Percentiles rank a stretch among this genome's conserved stretches.
Conservation (phyloP, 2,329 filamentous ascomycete species). For the Phialemonium atrogriseum region DNA sequence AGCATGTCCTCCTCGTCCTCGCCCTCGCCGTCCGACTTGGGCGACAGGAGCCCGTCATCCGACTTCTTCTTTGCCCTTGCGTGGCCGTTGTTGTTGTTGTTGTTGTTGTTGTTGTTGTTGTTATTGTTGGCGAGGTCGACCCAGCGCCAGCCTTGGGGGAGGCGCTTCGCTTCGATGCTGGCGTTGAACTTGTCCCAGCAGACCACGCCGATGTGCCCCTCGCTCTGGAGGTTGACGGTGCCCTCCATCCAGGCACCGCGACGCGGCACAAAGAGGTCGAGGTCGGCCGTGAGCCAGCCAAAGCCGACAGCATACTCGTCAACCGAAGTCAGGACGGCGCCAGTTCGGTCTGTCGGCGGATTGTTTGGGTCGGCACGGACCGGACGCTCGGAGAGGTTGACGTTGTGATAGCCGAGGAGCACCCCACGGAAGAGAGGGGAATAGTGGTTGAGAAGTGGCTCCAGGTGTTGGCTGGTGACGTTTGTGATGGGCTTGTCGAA, state of each 20-base stretch:
- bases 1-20: slow-evolving; percentile 21
- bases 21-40: slow-evolving; percentile 12
- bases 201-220: slow-evolving; percentile 80
- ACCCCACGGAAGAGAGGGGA: slow-evolving; percentile 65
- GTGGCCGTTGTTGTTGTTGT: background rate
- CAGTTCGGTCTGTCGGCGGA: slow-evolving; percentile 38
- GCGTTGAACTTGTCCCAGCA: slow-evolving; percentile 92
- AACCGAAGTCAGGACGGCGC: slow-evolving; percentile 39
- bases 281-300: slow-evolving; percentile 81
- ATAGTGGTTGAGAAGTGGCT: slow-evolving; percentile 68
- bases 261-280: slow-evolving; percentile 72
- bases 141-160: slow-evolving; percentile 78
- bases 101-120: slow-evolving; percentile 11
- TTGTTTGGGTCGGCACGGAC: slow-evolving; percentile 33
- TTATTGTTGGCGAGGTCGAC: slow-evolving; percentile 46
- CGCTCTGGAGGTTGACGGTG: slow-evolving; percentile 75
- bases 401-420: slow-evolving; percentile 65
- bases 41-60: slow-evolving; percentile 21
- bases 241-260: slow-evolving; percentile 70
- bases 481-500: slow-evolving; percentile 63
- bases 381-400: slow-evolving; percentile 54
- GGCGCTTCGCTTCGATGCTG: slow-evolving; percentile 65
- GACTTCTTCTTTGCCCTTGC: slow-evolving; percentile 6
- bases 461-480: slow-evolving; percentile 65
- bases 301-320: slow-evolving; percentile 84